Evolutionary conservation across 495 filamentous ascomycete genomes (phyloP).

Genomic region (Podospora pseudoanserina): DNA sequence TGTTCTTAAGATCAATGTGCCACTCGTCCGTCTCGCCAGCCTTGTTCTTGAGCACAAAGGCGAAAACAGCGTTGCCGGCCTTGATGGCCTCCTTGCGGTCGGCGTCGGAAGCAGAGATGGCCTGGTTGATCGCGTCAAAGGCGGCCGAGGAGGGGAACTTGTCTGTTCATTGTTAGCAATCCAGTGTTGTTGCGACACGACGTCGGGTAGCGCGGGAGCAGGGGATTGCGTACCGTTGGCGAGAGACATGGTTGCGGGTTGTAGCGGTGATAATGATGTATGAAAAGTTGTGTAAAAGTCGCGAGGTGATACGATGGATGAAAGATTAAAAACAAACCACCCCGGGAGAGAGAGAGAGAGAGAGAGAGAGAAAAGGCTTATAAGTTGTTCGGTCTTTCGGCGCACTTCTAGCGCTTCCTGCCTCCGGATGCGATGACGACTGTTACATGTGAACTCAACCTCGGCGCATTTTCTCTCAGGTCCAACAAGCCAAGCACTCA

Average conservation of each 20-base stretch:
- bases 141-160: conserved; percentile 85
- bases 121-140: conserved; percentile 81
- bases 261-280: not conserved
- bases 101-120: conserved; percentile 63
- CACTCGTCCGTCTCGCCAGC: conserved; percentile 75
- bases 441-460: conserved; percentile 32
- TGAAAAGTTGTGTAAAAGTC: not conserved
- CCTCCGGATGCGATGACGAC: conserved; percentile 26
- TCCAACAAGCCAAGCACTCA: not conserved
- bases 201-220: not conserved
- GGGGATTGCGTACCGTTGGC: conserved; percentile 60
- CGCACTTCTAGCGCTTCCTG: not conserved
- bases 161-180: conserved; percentile 47
- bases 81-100: conserved; percentile 86
- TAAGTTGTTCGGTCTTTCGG: conserved; percentile 13
- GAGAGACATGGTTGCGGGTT: conserved; percentile 65
- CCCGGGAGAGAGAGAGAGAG: not conserved
- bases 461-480: conserved; percentile 28
- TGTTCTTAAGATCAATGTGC: conserved; percentile 93
- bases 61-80: conserved; percentile 80
- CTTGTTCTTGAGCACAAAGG: conserved; percentile 87
- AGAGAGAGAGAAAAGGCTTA: not conserved
- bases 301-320: not conserved
- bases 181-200: not conserved
- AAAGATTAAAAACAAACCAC: not conserved